Conservation (phyloP, 352 stramenopile species). For the Blastocystis sp. region DNA sequence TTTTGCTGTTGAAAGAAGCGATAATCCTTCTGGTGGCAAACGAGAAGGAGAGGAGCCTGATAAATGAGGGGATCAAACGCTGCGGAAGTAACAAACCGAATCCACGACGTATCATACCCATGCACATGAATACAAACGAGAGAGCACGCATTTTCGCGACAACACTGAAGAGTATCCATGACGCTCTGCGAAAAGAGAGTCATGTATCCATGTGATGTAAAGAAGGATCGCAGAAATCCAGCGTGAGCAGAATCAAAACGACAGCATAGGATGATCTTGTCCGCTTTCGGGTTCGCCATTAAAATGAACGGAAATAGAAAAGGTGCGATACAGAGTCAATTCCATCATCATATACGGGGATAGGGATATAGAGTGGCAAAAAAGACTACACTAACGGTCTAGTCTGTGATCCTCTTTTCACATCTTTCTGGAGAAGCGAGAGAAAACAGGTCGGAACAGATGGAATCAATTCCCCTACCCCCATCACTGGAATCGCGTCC, state of each 20-base stretch:
- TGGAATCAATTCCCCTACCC: too few species aligned
- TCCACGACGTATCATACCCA: conserved; percentile 50
- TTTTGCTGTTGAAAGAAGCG: conserved; percentile 38
- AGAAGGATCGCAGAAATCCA: neutral
- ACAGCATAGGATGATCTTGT: conserved; percentile 29
- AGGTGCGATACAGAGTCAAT: too few species aligned
- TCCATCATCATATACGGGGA: too few species aligned
- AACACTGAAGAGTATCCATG: neutral
- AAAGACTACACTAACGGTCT: too few species aligned
- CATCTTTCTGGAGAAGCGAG: too few species aligned
- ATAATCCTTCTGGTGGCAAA: conserved; percentile 31
- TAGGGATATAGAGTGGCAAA: too few species aligned
- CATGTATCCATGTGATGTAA: conserved; percentile 21
- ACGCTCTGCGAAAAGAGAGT: neutral
- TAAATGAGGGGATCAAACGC: conserved; percentile 14
- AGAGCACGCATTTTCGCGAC: neutral
- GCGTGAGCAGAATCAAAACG: neutral
- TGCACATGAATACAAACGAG: conserved; percentile 14
- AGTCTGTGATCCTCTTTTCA: too few species aligned
- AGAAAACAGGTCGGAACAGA: too few species aligned
- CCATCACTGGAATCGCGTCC: too few species aligned
- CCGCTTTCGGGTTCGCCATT: neutral
- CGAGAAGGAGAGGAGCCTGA: neutral
- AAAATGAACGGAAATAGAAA: neutral
- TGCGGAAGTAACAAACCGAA: conserved; percentile 12